A percentile compares a stretch with the other conserved stretches of the same genome.
These are phyloP conservation scores for Exophiala calicioides DNA, from an alignment of 2,329 filamentous ascomycete genomes.

Conservation along the genomic window DNA sequence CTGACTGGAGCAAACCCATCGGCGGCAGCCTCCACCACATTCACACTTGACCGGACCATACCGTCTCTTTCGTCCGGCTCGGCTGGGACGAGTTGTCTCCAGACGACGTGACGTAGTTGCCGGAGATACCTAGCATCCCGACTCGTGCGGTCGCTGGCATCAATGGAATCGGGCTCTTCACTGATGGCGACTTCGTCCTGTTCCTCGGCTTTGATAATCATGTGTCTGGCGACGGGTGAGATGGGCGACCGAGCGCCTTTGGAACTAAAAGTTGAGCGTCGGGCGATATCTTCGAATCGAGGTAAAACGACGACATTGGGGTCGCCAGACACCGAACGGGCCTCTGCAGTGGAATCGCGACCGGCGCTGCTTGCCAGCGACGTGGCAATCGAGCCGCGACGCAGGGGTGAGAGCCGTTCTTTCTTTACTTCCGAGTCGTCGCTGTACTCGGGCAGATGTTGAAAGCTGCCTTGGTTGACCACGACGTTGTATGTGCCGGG, in stretches of 20 bases:
- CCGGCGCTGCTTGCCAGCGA: slow-evolving; percentile 35
- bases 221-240: slow-evolving; percentile 31
- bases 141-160: slow-evolving; percentile 4
- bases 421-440: slow-evolving; percentile 37
- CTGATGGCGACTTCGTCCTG: slow-evolving; percentile 15
- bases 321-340: slow-evolving; percentile 36
- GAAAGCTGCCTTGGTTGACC: slow-evolving; percentile 57
- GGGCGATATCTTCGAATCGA: slow-evolving; percentile 50
- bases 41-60: slow-evolving; percentile 37
- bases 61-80: slow-evolving; percentile 31
- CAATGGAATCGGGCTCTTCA: slow-evolving; percentile 17
- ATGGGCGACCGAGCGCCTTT: slow-evolving; percentile 38
- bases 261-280: slow-evolving; percentile 37
- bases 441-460: slow-evolving; percentile 53
- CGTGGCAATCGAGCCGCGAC: slow-evolving; percentile 33
- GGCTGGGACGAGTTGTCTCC: slow-evolving; percentile 42
- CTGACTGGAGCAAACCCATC: slow-evolving; percentile 54
- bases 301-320: slow-evolving; percentile 54
- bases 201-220: slow-evolving; percentile 23
- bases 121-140: slow-evolving; percentile 40
- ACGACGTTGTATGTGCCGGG: slow-evolving; percentile 60
- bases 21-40: slow-evolving; percentile 51
- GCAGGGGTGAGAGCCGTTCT: slow-evolving; percentile 28
- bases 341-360: slow-evolving; percentile 33
- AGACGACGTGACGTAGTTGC: slow-evolving; percentile 45